A percentile compares a stretch with the other conserved stretches of the same genome.
Conservation (phyloP, 2,329 filamentous ascomycete species). For the Rutstroemia sp. region DNA sequence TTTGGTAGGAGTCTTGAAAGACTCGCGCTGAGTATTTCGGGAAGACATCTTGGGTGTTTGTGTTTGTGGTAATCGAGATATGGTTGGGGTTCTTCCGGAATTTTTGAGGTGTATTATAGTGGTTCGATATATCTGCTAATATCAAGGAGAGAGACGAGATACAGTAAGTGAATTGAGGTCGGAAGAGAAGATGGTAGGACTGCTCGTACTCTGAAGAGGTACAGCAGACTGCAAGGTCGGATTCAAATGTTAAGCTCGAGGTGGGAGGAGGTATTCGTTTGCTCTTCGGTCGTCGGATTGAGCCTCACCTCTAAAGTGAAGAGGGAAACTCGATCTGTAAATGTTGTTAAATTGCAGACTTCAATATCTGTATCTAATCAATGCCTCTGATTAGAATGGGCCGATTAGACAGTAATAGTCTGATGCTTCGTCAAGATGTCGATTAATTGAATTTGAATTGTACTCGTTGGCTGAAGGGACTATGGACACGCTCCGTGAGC, state of each 20-base stretch:
- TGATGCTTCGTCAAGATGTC: conserved; percentile 60
- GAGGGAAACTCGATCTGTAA: conserved; percentile 24
- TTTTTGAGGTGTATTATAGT: too few relatives aligned
- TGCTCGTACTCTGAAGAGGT: too few relatives aligned
- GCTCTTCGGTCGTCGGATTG: conserved; percentile 12
- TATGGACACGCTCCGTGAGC: conserved; percentile 54
- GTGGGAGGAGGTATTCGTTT: conserved; percentile 7
- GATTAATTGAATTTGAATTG: conserved; percentile 38
- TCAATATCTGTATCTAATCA: conserved; percentile 12
- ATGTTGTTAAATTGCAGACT: conserved; percentile 31
- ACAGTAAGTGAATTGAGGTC: too few relatives aligned
- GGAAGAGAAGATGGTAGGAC: too few relatives aligned
- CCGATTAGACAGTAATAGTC: conserved; percentile 37
- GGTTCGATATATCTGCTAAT: too few relatives aligned
- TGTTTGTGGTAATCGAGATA: neutral
- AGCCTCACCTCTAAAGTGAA: conserved; percentile 18
- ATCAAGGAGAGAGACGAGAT: too few relatives aligned
- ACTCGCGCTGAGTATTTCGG: conserved; percentile 45
- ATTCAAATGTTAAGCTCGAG: neutral
- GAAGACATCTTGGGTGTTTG: conserved; percentile 23
- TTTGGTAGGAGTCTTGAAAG: conserved; percentile 31
- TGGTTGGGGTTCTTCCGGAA: neutral
- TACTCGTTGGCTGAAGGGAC: conserved; percentile 78
- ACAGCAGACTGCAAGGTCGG: too few relatives aligned
- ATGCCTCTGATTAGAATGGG: conserved; percentile 10